Evolutionary conservation across 108 stramenopile species (phyloP), one percentile per base, ranked within the genome.

Genomic region (Seminavis robusta): DNA sequence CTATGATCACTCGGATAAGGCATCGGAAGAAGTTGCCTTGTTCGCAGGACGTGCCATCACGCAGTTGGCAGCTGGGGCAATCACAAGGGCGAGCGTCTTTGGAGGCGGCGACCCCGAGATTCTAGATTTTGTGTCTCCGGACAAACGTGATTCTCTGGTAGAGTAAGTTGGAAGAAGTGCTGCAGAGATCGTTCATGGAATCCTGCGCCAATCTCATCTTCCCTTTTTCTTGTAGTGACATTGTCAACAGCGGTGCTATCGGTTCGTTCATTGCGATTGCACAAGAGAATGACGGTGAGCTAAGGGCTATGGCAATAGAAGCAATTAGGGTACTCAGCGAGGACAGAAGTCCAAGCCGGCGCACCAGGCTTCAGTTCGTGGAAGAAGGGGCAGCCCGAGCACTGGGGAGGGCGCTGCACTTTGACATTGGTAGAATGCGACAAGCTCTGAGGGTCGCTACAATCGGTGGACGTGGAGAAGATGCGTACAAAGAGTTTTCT

Each of bases 191-290:
- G 31, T 64, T 9, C 6, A 15, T 31, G 6, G 1, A 4, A 24
- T 25, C 55, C 0, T 2, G 36, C 33, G 7, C 17, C n/a, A n/a
- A n/a, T n/a, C n/a, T n/a, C n/a, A n/a, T n/a, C n/a, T 17, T 45
- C 44, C 8, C 17, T 45, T 45, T 45, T 17, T 8, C 15, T 70
- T 55, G 27, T 62, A 83, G 79, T 39, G 73, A 69, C 19, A 78
- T 84, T 33, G 30, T 84, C 9, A 61, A 77, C n/a, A 60, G 77
- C n/a, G 79, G 83, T 33, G 83, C 83, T 8, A 69, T 79, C 33
- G 76, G 65, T 25, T 72, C 71, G 6, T 66, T 84, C 39, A 67
- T 80, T 2, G 47, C 61, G 37, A 84, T 80, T 45, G 79, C 79
- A 26, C 27, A 69, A 9, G 65, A 73, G 25, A 56, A 56, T 20